Evolutionary conservation across 352 stramenopile species (phyloP).

Genomic region (Globisporangium canariense): DNA sequence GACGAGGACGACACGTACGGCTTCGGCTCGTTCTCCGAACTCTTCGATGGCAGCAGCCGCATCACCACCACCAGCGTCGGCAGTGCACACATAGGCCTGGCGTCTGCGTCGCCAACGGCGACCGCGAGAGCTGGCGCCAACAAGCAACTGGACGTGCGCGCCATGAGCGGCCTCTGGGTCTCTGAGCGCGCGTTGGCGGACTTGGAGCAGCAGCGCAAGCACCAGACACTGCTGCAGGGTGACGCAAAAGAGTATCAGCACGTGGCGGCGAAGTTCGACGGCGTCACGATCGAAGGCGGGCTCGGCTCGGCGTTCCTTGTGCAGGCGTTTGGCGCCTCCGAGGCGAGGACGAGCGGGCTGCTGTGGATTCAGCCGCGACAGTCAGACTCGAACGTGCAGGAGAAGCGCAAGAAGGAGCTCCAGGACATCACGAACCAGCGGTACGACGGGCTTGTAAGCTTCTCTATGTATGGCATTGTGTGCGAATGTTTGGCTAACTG

Average conservation of each 20-base stretch:
- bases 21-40: constrained; percentile 63
- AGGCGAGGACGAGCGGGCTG: constrained; percentile 27
- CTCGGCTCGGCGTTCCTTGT: constrained; percentile 35
- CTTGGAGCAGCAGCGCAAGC: constrained; percentile 35
- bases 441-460: constrained; percentile 5
- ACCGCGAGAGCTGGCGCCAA: constrained; percentile 11
- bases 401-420: constrained; percentile 49
- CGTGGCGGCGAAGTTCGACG: constrained; percentile 49
- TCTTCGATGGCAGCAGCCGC: constrained; percentile 33
- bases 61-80: not conserved
- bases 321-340: constrained; percentile 4
- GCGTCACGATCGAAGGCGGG: constrained; percentile 42
- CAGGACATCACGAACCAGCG: constrained; percentile 49
- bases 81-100: not conserved
- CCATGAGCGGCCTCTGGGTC: constrained; percentile 49
- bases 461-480: not conserved
- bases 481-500: not conserved
- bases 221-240: constrained; percentile 3
- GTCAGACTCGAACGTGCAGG: constrained; percentile 53
- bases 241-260: constrained; percentile 36
- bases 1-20: constrained; percentile 65
- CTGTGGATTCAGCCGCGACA: constrained; percentile 50
- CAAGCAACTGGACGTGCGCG: constrained; percentile 32
- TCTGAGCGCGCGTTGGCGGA: constrained; percentile 32
- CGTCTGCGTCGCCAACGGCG: not conserved